Evolutionary conservation across 2,329 filamentous ascomycete genomes (phyloP).

Genomic region (Metarhizium album): DNA sequence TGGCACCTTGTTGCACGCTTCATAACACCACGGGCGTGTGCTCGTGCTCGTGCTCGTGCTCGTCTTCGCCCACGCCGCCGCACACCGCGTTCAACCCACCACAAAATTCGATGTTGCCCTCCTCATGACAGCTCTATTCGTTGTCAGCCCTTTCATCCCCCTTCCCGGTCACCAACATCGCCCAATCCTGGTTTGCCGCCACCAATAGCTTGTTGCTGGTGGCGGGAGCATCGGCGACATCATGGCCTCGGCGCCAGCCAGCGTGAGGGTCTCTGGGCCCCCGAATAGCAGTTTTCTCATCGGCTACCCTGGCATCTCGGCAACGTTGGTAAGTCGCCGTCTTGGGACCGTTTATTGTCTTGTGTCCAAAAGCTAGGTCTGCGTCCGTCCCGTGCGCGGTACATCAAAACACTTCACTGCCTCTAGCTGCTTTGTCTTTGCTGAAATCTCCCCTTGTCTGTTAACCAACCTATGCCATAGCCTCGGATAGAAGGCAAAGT

Average conservation of each 20-base stretch:
- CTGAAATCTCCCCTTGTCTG: not conserved
- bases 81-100: not conserved
- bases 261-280: constrained; percentile 89
- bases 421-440: too few relatives aligned
- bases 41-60: too few relatives aligned
- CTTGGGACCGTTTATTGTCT: constrained; percentile 8
- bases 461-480: constrained; percentile 31
- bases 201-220: constrained; percentile 6
- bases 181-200: not conserved
- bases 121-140: constrained; percentile 1
- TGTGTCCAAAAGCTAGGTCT: not conserved
- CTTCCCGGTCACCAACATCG: not conserved
- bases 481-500: constrained; percentile 97
- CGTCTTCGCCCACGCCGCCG: too few relatives aligned
- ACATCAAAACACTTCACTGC: too few relatives aligned
- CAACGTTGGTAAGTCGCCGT: constrained; percentile 70
- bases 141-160: not conserved
- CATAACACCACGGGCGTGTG: too few relatives aligned
- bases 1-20: not conserved
- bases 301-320: constrained; percentile 95
- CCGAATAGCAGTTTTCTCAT: constrained; percentile 96
- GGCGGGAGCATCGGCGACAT: constrained; percentile 12
- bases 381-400: too few relatives aligned
- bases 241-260: constrained; percentile 26
- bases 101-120: not conserved